These are phyloP conservation scores for Rubroboletus satanas DNA, from an alignment of 768 basidiomycete species.

Conservation along the genomic window DNA sequence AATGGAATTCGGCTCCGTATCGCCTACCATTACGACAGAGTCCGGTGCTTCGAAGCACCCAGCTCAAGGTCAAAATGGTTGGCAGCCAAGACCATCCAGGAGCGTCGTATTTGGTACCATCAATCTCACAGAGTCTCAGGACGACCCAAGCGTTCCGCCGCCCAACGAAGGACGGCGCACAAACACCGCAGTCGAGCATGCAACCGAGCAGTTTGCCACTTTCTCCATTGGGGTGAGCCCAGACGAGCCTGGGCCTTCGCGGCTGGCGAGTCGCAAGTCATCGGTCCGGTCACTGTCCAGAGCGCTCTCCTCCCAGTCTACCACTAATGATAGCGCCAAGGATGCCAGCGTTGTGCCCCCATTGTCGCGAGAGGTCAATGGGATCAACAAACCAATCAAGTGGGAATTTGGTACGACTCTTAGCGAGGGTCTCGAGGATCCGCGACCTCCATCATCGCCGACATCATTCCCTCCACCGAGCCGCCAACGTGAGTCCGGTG, in stretches of 20 bases:
- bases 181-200: conserved; percentile 13
- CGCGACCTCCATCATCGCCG: background rate
- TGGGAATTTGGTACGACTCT: conserved; percentile 58
- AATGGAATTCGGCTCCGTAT: conserved; percentile 16
- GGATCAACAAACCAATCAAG: conserved; percentile 28
- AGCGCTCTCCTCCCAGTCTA: background rate
- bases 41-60: conserved; percentile 1
- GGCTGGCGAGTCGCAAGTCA: conserved; percentile 26
- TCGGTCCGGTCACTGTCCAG: conserved; percentile 19
- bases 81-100: conserved; percentile 10
- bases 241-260: conserved; percentile 31
- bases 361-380: conserved; percentile 8
- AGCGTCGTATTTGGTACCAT: conserved; percentile 55
- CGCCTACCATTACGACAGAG: conserved; percentile 15
- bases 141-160: background rate
- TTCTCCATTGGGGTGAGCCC: conserved; percentile 47
- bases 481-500: background rate
- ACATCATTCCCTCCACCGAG: background rate
- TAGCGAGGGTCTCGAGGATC: conserved; percentile 6
- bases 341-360: background rate
- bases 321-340: background rate
- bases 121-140: conserved; percentile 25
- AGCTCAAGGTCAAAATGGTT: conserved; percentile 5
- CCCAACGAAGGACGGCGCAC: conserved; percentile 8
- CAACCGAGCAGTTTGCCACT: conserved; percentile 30